Evolutionary conservation across 176 grass and related monocot species (phyloP), one percentile per base, ranked within the genome.

Genomic region (Aegilops umbellulata): DNA sequence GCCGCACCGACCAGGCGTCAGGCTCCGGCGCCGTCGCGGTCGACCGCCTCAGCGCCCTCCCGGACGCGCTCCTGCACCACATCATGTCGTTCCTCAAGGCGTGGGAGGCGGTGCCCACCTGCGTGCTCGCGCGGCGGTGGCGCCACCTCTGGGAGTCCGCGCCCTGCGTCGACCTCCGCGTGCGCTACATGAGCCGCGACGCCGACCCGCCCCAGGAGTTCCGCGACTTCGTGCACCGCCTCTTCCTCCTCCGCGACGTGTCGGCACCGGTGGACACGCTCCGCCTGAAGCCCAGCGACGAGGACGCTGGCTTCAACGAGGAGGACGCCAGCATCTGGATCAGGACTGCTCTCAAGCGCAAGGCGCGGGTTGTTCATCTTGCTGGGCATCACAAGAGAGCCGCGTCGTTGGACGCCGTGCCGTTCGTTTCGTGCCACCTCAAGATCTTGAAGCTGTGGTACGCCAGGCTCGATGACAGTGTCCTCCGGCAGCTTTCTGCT

Each of bases 31-130:
- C 3, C 11, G 17, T 6, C 16, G 63, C 0, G 53, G 19, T 13
- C 1, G 86, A 88, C 38, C 87, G 65, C 65, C 80, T 88, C 74
- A 84, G 87, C 87, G 51, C 47, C 20, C 87, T 88, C 1, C 81
- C 74, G 3, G 80, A 88, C 65, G 53, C 8, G 10, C 64, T 88
- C 6, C 65, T 88, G 25, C 81, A 88, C 74, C 87, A 64, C 82
- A 5, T 89, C 66, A 24, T 84, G 67, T 89, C 87, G 5, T 89
- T 39, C 49, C 14, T 73, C 1, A 73, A 61, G 66, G 51, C 81
- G 2, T 87, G 79, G 86, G 86, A 87, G 70, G 86, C 24, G 79
- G 86, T 82, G 70, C 86, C 79, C 69, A 87, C 79, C 60, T 76
- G 70, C 70, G 79, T 87, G 70, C 86, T 87, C 17, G 8, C 79